Base-by-base conservation (phyloP, 257 asterid species). In the Capsicum baccatum region DNA sequence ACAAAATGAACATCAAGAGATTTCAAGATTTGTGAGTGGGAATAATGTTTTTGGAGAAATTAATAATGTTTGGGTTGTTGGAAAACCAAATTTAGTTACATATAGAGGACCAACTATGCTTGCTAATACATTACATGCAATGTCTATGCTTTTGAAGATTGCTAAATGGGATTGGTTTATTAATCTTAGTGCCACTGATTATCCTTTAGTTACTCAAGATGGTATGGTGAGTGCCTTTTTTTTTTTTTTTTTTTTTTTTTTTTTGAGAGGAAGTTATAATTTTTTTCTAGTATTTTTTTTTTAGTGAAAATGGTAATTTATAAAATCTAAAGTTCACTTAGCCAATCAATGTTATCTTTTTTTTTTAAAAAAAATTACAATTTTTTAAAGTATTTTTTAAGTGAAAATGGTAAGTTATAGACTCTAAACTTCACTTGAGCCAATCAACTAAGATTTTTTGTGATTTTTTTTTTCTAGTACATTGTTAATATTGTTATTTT, bases 71-170 rank as follows among this genome's bases (percentile, higher is more conserved):
- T 93, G 97, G 98, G 79, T 94, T 21, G 97, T 93, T 57, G 87
- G 88, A 21, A 93, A 92, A 88, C 90, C 91, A 4, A 95, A 90
- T 84, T 74, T 95, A 88, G 97, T 95, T 0, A 95, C 97, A 9
- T 95, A 95, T 47, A 88, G 98, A 87, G 98, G 99, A 6, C 99
- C 99, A 44, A 95, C 99, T 6, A 94, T 95, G 99, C 94, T 95
- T 7, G 95, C 97, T 12, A 88, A 94, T 2, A 95, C 99, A 15
- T 93, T 95, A 10, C 98, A 95, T 78, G 97, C 94, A 6, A 92
- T 95, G 90, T 37, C 98, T 0, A 82, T 92, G 88, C 94, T 95
- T 57, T 63, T 93, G 84, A 93, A 89, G 55, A 88, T 87, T 81
- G 95, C 95, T 0, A 68, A 89, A 6, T 95, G 99, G 99, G 99